phyloP scores from a whole-genome alignment of 257 asterid genomes.

The Rehmannia glutinosa region DNA sequence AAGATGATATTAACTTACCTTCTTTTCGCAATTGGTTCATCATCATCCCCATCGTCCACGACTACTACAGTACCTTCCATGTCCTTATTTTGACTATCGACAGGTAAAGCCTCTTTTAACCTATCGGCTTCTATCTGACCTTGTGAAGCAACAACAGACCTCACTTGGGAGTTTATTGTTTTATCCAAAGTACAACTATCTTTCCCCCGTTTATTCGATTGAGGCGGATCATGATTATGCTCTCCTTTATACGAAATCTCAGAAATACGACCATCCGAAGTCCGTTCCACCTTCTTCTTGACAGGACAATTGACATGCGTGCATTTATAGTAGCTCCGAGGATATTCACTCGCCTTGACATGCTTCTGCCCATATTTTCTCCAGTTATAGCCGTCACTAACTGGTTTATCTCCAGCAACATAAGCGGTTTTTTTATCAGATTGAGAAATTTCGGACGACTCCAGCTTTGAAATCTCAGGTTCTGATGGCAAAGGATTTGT shows the following conservation, averaged over 20 bases:
- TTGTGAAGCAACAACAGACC: slow-evolving; percentile 17
- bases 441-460: slow-evolving; percentile 36
- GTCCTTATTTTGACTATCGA: slow-evolving; percentile 25
- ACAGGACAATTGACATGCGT: slow-evolving; percentile 66
- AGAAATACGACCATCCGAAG: slow-evolving; percentile 58
- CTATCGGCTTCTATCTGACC: slow-evolving; percentile 25
- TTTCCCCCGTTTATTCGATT: slow-evolving; percentile 40
- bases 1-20: slow-evolving; percentile 48
- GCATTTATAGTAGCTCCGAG: slow-evolving; percentile 91
- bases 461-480: slow-evolving; percentile 30
- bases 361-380: slow-evolving; percentile 95
- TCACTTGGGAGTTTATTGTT: slow-evolving; percentile 16
- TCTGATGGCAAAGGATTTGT: slow-evolving; percentile 20
- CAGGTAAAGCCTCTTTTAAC: slow-evolving; percentile 22
- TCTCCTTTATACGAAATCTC: slow-evolving; percentile 86
- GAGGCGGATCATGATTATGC: slow-evolving; percentile 80
- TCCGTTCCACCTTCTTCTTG: slow-evolving; percentile 80
- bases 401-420: slow-evolving; percentile 69
- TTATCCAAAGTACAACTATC: slow-evolving; percentile 30
- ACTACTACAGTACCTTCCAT: slow-evolving; percentile 25
- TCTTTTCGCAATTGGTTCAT: slow-evolving; percentile 67
- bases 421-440: slow-evolving; percentile 32
- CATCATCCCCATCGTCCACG: slow-evolving; percentile 38
- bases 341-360: slow-evolving; percentile 85
- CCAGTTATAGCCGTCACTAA: slow-evolving; percentile 94